Percentiles rank a stretch among this genome's conserved stretches.
Evolutionary conservation across 169 alveolate species (phyloP).

Genomic region (Plasmodium gonderi): DNA sequence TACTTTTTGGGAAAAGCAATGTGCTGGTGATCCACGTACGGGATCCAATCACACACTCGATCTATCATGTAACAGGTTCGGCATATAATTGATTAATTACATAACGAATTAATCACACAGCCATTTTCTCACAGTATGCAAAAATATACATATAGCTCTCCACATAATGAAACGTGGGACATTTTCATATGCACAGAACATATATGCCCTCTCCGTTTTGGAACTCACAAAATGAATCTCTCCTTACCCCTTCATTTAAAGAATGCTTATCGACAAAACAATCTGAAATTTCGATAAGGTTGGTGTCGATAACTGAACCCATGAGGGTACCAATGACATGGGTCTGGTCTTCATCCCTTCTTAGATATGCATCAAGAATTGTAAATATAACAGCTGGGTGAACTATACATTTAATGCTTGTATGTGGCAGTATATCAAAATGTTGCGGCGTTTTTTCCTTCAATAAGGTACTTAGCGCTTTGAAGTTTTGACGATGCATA

Average conservation of each 20-base stretch:
- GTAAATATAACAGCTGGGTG: conserved; percentile 92
- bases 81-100: no score
- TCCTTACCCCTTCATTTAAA: conserved; percentile 89
- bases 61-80: no score
- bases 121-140: not conserved
- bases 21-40: no score
- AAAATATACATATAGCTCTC: not conserved
- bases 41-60: no score
- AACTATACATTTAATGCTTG: conserved; percentile 87
- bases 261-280: conserved; percentile 93
- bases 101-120: not conserved
- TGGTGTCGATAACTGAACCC: conserved; percentile 90
- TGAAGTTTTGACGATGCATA: conserved; percentile 28
- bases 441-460: conserved; percentile 81
- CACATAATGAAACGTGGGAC: not conserved
- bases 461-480: conserved; percentile 39
- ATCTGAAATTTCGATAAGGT: conserved; percentile 91
- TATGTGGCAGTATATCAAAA: conserved; percentile 85
- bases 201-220: not conserved
- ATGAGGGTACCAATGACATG: conserved; percentile 92
- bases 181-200: not conserved
- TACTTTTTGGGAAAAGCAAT: no score
- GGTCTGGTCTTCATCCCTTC: conserved; percentile 92
- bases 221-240: not conserved
- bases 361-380: conserved; percentile 91